A percentile compares a stretch with the other conserved stretches of the same genome.
These are phyloP conservation scores for Chaetomiaceae sp. DNA, from an alignment of 2,329 filamentous ascomycete species.

Conservation along the genomic window DNA sequence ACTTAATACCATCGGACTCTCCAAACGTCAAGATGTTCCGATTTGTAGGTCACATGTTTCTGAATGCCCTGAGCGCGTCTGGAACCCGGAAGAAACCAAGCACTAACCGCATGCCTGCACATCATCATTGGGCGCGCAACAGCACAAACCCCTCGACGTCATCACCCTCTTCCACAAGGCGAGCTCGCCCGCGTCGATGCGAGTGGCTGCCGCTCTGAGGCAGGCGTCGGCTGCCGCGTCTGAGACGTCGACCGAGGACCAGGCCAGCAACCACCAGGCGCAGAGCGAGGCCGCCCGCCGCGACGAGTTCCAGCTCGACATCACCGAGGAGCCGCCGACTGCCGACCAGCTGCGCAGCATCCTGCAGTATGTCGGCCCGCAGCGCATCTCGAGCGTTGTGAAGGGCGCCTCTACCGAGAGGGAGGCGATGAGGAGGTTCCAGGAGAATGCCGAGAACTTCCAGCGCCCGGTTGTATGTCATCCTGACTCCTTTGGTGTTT, in stretches of 20 bases:
- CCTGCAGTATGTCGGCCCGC: slow-evolving; percentile 50
- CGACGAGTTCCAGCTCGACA: slow-evolving; percentile 69
- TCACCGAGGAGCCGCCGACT: slow-evolving; percentile 54
- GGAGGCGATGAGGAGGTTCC: slow-evolving; percentile 76
- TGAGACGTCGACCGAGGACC: slow-evolving; percentile 64
- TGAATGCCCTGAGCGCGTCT: background rate
- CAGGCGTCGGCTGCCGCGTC: slow-evolving; percentile 66
- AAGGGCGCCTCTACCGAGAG: slow-evolving; percentile 65
- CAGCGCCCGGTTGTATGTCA: slow-evolving; percentile 67
- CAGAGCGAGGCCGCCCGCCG: slow-evolving; percentile 22
- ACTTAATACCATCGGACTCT: too few relatives aligned
- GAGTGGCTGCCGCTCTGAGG: slow-evolving; percentile 71
- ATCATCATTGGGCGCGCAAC: too few relatives aligned
- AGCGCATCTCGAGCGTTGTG: slow-evolving; percentile 57
- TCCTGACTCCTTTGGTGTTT: background rate
- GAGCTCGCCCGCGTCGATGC: slow-evolving; percentile 62
- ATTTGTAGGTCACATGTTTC: slow-evolving; percentile 8
- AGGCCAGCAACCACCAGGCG: slow-evolving; percentile 55
- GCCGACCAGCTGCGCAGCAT: slow-evolving; percentile 32
- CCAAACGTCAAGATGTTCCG: slow-evolving; percentile 19
- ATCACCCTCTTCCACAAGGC: slow-evolving; percentile 95
- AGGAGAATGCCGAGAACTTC: slow-evolving; percentile 62
- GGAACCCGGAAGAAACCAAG: background rate
- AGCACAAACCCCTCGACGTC: slow-evolving; percentile 80
- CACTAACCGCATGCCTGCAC: too few relatives aligned